Base-by-base conservation (phyloP, 257 asterid species). In the Osmanthus fragrans region DNA sequence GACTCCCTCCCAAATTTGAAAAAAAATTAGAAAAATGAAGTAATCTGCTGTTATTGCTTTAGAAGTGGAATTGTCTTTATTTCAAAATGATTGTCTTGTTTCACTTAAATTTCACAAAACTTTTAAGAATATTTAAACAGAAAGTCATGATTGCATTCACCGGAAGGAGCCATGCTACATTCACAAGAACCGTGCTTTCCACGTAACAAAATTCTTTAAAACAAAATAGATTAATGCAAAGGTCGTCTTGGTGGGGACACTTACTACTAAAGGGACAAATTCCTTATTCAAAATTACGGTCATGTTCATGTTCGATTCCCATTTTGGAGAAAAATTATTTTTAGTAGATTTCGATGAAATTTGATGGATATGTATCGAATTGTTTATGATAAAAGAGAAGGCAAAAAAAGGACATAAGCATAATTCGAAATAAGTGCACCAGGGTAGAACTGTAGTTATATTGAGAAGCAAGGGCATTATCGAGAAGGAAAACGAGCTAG, bases 121-220 rank as follows among this genome's bases (percentile, higher is more conserved):
- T 54, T 29, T 45, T 69, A 76, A 27, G 33, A 73, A 60, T 66
- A 79, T 77, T 81, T 70, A 11, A 72, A 84, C 82, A 64, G 75
- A 77, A 86, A 75, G 79, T 75, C 77, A 86, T 86, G 82, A 80
- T 84, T 84, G 65, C 80, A 71, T 76, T 36, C 23, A 34, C 27
- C 25, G 25, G 9, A 32, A 29, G 34, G 34, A 32, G 34, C 34
- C 34, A 32, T 32, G 34, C 34, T 3, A 32, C 34, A 2, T 32
- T 32, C 34, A 34, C 27, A 36, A 23, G 8, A 32, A 29, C 12
- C 11, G 0, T 18, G 30, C 39, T 29, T 12, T 70, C 45, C 80
- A 42, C 5, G 2, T 12, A 42, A 42, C 16, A 42, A 42, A 11
- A n/a, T 70, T 75, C 21, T 76, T 76, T 39, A 51, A 71, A 69